Percentiles rank a stretch among this genome's conserved stretches.
These are phyloP conservation scores for Nicotiana obtusifolia DNA, from an alignment of 257 asterid species.

Conservation along the genomic window DNA sequence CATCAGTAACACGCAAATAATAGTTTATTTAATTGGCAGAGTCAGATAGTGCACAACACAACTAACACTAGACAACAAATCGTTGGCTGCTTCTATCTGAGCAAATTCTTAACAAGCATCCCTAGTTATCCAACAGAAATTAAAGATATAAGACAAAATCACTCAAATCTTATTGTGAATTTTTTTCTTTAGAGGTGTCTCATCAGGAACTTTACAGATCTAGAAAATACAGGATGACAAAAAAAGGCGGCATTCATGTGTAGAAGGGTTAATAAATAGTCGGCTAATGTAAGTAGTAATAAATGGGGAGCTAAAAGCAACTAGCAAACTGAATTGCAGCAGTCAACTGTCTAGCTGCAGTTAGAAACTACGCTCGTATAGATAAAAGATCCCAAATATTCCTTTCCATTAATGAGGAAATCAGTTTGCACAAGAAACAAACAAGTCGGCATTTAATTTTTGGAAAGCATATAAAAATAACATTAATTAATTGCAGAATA, in stretches of 20 bases:
- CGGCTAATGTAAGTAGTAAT: background rate
- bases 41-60: background rate
- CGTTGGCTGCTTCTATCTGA: background rate
- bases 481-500: no score
- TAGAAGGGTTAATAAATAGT: background rate
- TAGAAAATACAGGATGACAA: no score
- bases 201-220: no score
- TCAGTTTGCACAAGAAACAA: no score
- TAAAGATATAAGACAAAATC: background rate
- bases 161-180: background rate
- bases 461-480: no score
- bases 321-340: background rate
- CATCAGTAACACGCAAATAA: background rate
- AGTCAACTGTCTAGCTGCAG: background rate
- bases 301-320: background rate
- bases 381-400: no score
- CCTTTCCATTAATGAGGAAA: no score
- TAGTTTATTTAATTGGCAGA: background rate
- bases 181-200: background rate
- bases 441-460: no score
- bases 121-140: background rate
- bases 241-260: background rate
- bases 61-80: background rate
- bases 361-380: no score
- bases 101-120: background rate